Evolutionary conservation across 2,329 filamentous ascomycete genomes (phyloP), one percentile per base, ranked within the genome.

Genomic region (Cercospora beticola): DNA sequence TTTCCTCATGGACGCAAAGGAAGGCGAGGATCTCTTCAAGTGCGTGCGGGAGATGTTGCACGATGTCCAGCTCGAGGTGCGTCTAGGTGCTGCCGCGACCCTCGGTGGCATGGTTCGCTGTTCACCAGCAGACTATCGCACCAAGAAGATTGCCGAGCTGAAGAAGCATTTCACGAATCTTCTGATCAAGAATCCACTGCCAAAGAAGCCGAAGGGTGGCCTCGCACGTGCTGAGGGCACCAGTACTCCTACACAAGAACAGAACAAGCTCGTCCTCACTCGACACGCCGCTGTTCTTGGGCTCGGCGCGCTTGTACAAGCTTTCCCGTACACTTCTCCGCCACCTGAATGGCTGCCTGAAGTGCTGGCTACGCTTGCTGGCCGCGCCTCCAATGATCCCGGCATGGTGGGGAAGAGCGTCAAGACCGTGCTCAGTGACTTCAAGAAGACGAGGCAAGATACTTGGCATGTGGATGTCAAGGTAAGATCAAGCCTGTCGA

Each of bases 391-490:
- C 0, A 92, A 88, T 58, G 95, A 99, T 76, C 89, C 93, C 0
- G 95, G 95, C 0, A 90, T 96, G 68, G 94, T 99, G 65, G 95
- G 95, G 2, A 97, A 97, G 81, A 95, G 94, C 68, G 96, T 97
- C 10, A 99, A 99, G 86, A 87, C 87, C 18, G 94, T 97, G 40
- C 83, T 99, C 72, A 93, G 93, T 70, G 96, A 99, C 77, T 99
- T 99, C 85, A 99, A 99, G 84, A 99, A 99, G 87, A 99, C 95
- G 57, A 89, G 95, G 79, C 95, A 99, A 81, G 95, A 99, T 84
- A 99, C 94, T 74, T 99, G 95, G 95, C 90, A 90, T 76, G 94
- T 97, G 69, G 95, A 99, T 83, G 92, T 97, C 75, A 98, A 97
- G 91, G 95, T 97, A 83, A 81, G 88, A 81, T 66, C 10, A 23